A percentile compares a stretch with the other conserved stretches of the same genome.
Evolutionary conservation across 2,329 filamentous ascomycete species (phyloP).

Genomic region (Fusarium udum): DNA sequence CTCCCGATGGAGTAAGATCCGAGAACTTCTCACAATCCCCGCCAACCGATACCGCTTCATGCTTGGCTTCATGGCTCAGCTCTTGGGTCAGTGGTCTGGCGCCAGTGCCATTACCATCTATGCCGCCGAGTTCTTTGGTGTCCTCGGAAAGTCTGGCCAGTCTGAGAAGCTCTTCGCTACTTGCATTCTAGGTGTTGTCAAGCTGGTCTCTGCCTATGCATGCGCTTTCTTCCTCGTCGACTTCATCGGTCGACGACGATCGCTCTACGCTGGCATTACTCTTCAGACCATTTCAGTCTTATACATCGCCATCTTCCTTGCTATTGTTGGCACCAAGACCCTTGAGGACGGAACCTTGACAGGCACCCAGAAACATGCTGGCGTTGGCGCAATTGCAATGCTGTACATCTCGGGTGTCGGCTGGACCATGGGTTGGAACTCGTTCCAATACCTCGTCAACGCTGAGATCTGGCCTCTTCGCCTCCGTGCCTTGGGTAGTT

Average conservation of each 20-base stretch:
- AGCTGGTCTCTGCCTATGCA: constrained; percentile 11
- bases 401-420: constrained; percentile 11
- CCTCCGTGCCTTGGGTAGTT: constrained; percentile 14
- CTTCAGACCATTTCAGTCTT: constrained; percentile 4
- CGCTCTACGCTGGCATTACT: constrained; percentile 3
- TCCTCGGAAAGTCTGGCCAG: constrained; percentile 17
- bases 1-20: constrained; percentile 18
- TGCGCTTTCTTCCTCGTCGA: constrained; percentile 22
- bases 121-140: constrained; percentile 12
- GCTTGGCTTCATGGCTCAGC: constrained; percentile 21
- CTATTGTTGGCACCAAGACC: constrained; percentile 2
- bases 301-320: constrained; percentile 19
- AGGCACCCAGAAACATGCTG: constrained; percentile 5
- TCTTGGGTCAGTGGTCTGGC: constrained; percentile 15
- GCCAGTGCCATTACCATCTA: constrained; percentile 18
- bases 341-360: constrained; percentile 5
- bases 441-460: constrained; percentile 9
- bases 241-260: constrained; percentile 12
- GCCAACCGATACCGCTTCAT: constrained; percentile 19
- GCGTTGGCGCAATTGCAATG: constrained; percentile 10
- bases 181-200: constrained; percentile 14
- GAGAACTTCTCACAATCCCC: constrained; percentile 10
- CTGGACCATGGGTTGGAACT: constrained; percentile 20
- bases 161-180: constrained; percentile 21
- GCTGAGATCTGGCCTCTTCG: constrained; percentile 20